Conservation (phyloP, 108 stramenopile species). For the Stephanodiscus minutulus region DNA sequence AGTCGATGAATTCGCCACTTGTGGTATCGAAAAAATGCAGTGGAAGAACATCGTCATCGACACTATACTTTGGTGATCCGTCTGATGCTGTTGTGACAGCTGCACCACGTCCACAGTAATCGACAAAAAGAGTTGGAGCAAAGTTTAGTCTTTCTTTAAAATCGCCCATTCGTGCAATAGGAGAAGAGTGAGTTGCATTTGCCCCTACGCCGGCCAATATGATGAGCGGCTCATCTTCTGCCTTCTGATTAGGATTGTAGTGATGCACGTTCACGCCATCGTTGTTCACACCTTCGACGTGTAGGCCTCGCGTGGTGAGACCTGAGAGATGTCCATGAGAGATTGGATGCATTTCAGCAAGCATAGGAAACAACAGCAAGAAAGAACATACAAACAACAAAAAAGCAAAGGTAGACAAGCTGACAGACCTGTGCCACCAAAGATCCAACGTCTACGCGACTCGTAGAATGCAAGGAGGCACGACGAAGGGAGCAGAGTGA, state of each 20-base stretch:
- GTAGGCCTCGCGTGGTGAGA: constrained; percentile 63
- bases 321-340: constrained; percentile 23
- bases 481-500: constrained; percentile 42
- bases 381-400: background rate
- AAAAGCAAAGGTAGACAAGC: background rate
- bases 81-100: constrained; percentile 75
- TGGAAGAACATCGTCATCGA: constrained; percentile 82
- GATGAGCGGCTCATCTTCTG: constrained; percentile 60
- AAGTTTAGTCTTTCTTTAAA: constrained; percentile 73
- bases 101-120: constrained; percentile 78
- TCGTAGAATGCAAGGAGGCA: constrained; percentile 85
- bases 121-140: constrained; percentile 67
- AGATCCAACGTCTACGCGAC: constrained; percentile 80
- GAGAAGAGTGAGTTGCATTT: constrained; percentile 58
- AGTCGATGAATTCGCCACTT: constrained; percentile 78
- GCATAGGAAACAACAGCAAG: background rate
- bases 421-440: constrained; percentile 65
- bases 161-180: constrained; percentile 75
- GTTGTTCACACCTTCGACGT: constrained; percentile 77
- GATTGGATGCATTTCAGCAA: background rate
- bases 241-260: constrained; percentile 43
- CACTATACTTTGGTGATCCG: constrained; percentile 73
- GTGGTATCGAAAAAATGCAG: constrained; percentile 66
- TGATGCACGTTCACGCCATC: constrained; percentile 75
- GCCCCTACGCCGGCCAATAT: constrained; percentile 72